Conservation (phyloP, 2,329 filamentous ascomycete species). For the Colletotrichum euphorbiae region DNA sequence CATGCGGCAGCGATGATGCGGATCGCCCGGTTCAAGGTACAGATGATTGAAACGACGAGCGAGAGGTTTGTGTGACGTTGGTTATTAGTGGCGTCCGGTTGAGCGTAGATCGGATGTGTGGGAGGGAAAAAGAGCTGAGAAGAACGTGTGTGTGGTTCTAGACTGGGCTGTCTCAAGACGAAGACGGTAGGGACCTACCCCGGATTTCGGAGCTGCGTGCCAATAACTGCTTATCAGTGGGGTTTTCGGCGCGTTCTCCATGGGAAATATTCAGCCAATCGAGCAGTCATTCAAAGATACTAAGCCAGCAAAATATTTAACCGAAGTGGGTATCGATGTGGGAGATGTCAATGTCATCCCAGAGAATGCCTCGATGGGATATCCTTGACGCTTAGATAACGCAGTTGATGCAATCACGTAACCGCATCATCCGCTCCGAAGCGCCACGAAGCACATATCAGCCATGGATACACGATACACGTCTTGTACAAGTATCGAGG, state of each 20-base stretch:
- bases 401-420: neutral
- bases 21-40: too few species aligned
- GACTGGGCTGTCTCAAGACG: neutral
- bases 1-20: constrained; percentile 8
- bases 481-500: neutral
- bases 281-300: too few species aligned
- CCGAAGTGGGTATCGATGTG: too few species aligned
- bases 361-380: too few species aligned
- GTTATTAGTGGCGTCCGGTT: too few species aligned
- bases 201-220: neutral
- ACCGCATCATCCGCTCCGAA: neutral
- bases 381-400: too few species aligned
- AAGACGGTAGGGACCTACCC: neutral
- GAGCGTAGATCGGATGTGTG: neutral
- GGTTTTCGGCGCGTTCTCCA: constrained; percentile 1
- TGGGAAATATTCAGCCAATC: neutral
- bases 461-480: neutral
- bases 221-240: neutral
- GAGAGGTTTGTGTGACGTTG: too few species aligned
- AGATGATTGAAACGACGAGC: neutral
- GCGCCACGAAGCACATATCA: neutral
- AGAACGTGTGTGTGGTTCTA: neutral
- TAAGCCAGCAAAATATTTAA: too few species aligned
- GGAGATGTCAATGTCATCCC: too few species aligned
- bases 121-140: neutral